Evolutionary conservation across 257 asterid species (phyloP), one percentile per base, ranked within the genome.

Genomic region (Marsdenia floribunda): DNA sequence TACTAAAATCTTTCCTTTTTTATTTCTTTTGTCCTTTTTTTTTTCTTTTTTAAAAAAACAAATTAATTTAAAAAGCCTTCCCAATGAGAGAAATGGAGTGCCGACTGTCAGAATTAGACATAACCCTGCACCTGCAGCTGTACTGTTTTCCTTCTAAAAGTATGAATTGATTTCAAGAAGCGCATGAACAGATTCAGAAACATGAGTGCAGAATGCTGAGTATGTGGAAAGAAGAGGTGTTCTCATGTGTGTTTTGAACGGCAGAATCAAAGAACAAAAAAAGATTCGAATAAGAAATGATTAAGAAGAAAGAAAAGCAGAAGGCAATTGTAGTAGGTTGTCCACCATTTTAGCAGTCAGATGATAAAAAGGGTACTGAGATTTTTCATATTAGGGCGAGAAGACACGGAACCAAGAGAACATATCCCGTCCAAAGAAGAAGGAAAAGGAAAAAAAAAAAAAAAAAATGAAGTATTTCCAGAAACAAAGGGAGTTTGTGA

Each of bases 161-260:
- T 88, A 82, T 86, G 97, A 72, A 84, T 88, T 74, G 96, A 88
- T 83, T 89, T 91, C 89, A 91, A 64, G 87, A 93, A 93, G 77
- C 80, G 93, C 97, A 86, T 88, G 90, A 90, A 87, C 88, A 84
- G 96, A 79, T 88, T 90, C 86, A 75, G 84, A 86, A 84, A 86
- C 96, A 87, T 86, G 87, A 55, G 89, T 78, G 66, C 77, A n/a
- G 38, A 59, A 29, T 58, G 54, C 50, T 50, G 58, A 14, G 29
- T 14, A 24, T 60, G 15, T 63, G 13, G 64, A 74, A 14, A 69
- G 57, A 12, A 64, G 73, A 42, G 37, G 74, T 75, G 80, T 74
- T 84, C 81, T 88, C 93, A 91, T 88, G 83, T 77, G 84, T 75
- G 70, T 68, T 55, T 38, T 52, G 21, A 6, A 44, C 49, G 1